Evolutionary conservation across 2,329 filamentous ascomycete species (phyloP), one percentile per base, ranked within the genome.

Genomic region (Cladophialophora exuberans): DNA sequence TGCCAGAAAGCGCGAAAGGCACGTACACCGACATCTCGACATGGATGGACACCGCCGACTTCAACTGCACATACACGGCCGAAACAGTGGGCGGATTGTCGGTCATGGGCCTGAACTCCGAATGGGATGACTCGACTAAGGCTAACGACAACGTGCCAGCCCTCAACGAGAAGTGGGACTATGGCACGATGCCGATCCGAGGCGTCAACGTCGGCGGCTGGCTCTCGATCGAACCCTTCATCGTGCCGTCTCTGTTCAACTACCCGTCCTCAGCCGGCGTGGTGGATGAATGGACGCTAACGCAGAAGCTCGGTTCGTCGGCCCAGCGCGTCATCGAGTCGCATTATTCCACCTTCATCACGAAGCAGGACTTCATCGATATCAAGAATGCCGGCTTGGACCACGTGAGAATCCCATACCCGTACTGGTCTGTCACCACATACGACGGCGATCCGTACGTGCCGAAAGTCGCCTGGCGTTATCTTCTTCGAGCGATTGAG

Each of bases 141-240:
- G 85, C 92, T 10, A 97, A 97, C 69, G 78, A 83, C 15, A 84
- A 90, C 26, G 90, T 95, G 0, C 89, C 91, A 0, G 78, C 90
- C 1, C 78, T 99, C 5, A 82, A 90, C 62, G 79, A 92, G 57
- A 66, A 79, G 1, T 97, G 93, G 82, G 84, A 86, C 2, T 99
- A 97, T 65, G 83, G 85, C 2, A 84, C 83, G 18, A 85, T 80
- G 51, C 91, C 92, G 2, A 90, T 95, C 20, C 84, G 93, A 5
- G 94, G 94, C 1, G 90, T 97, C 30, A 97, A 96, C 65, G 70
- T 97, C 1, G 94, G 94, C 46, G 94, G 94, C 10, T 99, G 94
- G 94, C 82, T 99, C 1, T 89, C 88, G 2, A 76, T 99, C 10
- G 94, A 99, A 67, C 94, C 94, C 0, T 97, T 96, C 70, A 97